Conservation (phyloP, 495 filamentous ascomycete species). For the Bryoglossum gracile region DNA sequence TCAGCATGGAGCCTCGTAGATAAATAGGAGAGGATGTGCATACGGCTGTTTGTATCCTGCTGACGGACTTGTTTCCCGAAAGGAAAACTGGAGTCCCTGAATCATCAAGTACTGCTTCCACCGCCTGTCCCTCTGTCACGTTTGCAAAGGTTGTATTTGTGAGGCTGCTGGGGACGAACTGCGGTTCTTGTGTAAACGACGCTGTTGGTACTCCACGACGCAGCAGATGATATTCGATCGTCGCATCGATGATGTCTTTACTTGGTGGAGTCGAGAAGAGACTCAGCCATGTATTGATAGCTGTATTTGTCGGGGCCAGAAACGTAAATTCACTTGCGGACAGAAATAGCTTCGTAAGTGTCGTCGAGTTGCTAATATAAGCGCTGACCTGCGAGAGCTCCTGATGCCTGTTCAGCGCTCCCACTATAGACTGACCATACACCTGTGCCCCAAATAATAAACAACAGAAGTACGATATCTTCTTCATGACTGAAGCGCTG, state of each 20-base stretch:
- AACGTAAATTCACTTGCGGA: not conserved
- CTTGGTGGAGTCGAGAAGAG: not conserved
- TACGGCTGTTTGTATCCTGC: not conserved
- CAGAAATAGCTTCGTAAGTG: not conserved
- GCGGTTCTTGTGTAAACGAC: not conserved
- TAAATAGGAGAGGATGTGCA: not conserved
- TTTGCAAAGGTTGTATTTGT: constrained; percentile 3
- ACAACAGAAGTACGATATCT: not conserved
- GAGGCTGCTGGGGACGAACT: constrained; percentile 3
- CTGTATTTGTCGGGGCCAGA: not conserved
- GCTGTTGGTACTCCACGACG: not conserved
- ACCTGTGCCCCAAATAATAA: not conserved
- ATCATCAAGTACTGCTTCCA: not conserved
- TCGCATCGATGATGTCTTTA: not conserved
- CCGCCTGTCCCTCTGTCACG: constrained; percentile 5
- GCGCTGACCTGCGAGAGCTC: not conserved
- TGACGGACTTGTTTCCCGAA: constrained; percentile 1
- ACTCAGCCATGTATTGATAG: not conserved
- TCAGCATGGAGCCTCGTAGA: not conserved
- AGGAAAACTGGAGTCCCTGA: not conserved
- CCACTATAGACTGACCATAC: not conserved
- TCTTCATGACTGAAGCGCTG: not conserved
- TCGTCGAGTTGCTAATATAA: not conserved
- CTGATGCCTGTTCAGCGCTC: not conserved
- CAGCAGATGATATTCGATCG: constrained; percentile 3